Evolutionary conservation across 1,284 basidiomycete genomes (phyloP), one percentile per base, ranked within the genome.

Genomic region (Ceratobasidium sp.): DNA sequence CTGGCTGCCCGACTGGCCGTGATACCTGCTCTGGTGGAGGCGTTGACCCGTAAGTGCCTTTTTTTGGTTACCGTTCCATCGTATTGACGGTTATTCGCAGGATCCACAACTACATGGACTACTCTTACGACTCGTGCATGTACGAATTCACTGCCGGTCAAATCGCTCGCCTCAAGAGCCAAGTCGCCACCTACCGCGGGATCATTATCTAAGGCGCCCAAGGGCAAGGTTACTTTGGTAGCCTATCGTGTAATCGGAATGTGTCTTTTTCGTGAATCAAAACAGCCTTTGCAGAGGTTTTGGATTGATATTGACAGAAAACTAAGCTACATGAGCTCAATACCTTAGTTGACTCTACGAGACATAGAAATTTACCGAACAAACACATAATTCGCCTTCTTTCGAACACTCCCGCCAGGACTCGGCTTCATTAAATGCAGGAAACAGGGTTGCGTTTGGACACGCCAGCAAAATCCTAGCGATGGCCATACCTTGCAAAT

Each of bases 171-270:
- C 73, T 83, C 69, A 75, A 78, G 70, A 77, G 76, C 18, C 84
- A 85, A 76, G 78, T 86, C 71, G 75, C 78, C 21, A 84, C 83
- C 58, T 86, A 85, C 79, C 84, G 85, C 73, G 81, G 83, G 43
- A 77, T 85, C 62, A 61, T 58, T 26, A 48, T 78, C 30, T 79
- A 57, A 76, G 4, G 16, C n/a, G 5, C 53, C 28, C 16, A 32
- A 34, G 18, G 16, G 23, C 12, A 2, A 1, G 10, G 53, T 16
- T 32, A 30, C 26, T 32, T 8, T 34, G 14, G 53, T 53, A 34
- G n/a, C 21, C 18, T n/a, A 10, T 36, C 18, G 5, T 39, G 18
- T 26, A 39, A 9, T 39, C 32, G 18, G 8, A 12, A n/a, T 30
- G 21, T 21, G n/a, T n/a, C n/a, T n/a, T 21, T n/a, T 41, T 39